These are phyloP conservation scores for Sorghum bicolor DNA, from an alignment of 176 grass and related monocot genomes.

Conservation along the genomic window DNA sequence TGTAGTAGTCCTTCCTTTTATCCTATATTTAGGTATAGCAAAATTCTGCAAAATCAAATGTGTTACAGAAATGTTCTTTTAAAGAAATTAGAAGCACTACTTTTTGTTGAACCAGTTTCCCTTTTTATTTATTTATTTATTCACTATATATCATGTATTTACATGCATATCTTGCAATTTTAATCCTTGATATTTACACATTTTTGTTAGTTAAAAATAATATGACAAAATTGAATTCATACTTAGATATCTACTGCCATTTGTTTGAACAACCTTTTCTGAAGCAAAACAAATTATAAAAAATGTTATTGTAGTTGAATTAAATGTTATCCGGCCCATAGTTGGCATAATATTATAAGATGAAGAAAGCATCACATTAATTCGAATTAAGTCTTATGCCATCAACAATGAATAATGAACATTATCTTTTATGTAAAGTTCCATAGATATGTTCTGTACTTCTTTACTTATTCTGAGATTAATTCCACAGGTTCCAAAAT, in stretches of 20 bases:
- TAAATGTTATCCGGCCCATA: not conserved
- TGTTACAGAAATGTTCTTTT: not conserved
- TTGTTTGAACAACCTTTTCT: not conserved
- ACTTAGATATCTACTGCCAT: not conserved
- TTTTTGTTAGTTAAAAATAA: not conserved
- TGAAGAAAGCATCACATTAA: not conserved
- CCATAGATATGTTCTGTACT: not conserved
- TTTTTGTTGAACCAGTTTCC: not conserved
- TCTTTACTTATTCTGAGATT: not conserved
- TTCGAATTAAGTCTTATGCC: not conserved
- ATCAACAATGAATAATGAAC: not conserved
- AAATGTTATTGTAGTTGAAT: not conserved
- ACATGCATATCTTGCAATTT: not conserved
- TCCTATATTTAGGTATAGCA: not conserved
- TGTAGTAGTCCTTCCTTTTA: not conserved
- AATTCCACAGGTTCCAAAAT: not conserved
- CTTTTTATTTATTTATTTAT: not conserved
- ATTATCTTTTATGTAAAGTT: not conserved
- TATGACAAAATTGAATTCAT: not conserved
- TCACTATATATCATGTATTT: not conserved
- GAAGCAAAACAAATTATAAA: not conserved
- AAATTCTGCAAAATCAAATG: not conserved
- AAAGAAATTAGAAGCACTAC: not conserved
- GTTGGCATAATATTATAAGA: not conserved
- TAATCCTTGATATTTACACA: not conserved